Base-by-base conservation (phyloP, 2,329 filamentous ascomycete genomes). In the Aspergillus pseudoviridinutans region DNA sequence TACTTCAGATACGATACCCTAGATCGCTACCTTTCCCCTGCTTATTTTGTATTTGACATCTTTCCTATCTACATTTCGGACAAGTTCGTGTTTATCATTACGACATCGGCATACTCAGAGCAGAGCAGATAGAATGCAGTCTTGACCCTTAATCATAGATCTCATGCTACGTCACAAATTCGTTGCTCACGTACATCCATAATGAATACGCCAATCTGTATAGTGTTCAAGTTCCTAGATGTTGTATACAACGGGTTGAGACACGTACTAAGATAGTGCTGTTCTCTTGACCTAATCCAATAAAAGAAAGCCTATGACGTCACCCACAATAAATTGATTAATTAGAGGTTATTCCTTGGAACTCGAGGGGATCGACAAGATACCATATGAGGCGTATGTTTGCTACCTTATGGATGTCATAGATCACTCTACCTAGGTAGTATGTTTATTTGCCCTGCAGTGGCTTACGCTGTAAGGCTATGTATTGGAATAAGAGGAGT, bases 1-100 rank as follows among this genome's bases (percentile, higher is more conserved):
- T 46, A 50, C 25, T 44, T 25, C 49, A 52, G 55, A 58, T 62
- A 60, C 58, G 44, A 47, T 47, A 47, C 44, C 44, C 44, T 47
- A 24, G 20, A 46, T 24, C 10, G 42, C 42, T 24, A 9, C 10
- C 8, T 46, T 46, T 46, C 22, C n/a, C 58, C 44, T 22, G 12
- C 32, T 14, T 47, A n/a, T n/a, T 32, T 27, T 35, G 25, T 49
- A 24, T 50, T n/a, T 6, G n/a, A 4, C 32, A 50, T 22, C 24
- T n/a, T 22, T 9, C 22, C 17, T 24, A 14, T 57, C 24, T 38
- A 38, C 32, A 38, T 38, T n/a, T 12, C 32, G 32, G 32, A 17
- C 32, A 17, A 38, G 14, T 6, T 38, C 29, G 14, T 38, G 7
- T 38, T 10, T 7, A 38, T 38, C 6, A 17, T 17, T 32, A 5